Evolutionary conservation across 2,329 filamentous ascomycete species (phyloP), one percentile per base, ranked within the genome.

Genomic region (Teratosphaeria nubilosa): DNA sequence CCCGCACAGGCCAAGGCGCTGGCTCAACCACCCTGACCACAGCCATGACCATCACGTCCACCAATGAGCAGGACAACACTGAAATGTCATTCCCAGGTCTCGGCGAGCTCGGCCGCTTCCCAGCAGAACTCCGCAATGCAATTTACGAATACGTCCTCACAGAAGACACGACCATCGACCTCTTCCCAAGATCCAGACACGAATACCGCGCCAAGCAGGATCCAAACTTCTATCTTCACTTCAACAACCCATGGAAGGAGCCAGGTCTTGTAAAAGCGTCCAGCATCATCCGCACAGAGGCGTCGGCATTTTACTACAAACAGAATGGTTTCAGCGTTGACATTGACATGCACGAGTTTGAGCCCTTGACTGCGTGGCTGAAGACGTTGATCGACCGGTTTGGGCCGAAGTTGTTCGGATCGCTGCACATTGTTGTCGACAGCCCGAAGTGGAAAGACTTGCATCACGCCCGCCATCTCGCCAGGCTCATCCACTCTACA

Each of bases 91-190:
- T 32, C 13, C 25, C 58, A 32, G 55, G 53, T 14, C 53, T 65
- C 31, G 37, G 62, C 24, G 58, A 37, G 13, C 55, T 65, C 9
- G 41, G 41, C 20, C 41, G 41, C n/a, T 10, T 48, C n/a, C 61
- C 64, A 30, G 58, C 59, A 27, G 64, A 65, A 32, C 41, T 65
- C n/a, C 57, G 62, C 56, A 69, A 69, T 54, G 59, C 59, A 48
- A 65, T 68, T 37, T 69, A 66, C 59, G 66, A 66, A 31, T 45
- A 32, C 14, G 51, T 64, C 34, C 56, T 59, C 34, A 31, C 27
- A 9, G 58, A 62, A 11, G 7, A 45, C n/a, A 27, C 50, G 7
- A 11, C 51, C n/a, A 24, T 55, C 25, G 34, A 54, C 20, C 14
- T 45, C 37, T 25, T 25, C 16, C 25, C 32, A 10, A 30, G 11